Base-by-base conservation (phyloP, 768 basidiomycete genomes). In the Erythrobasidium yunnanense region DNA sequence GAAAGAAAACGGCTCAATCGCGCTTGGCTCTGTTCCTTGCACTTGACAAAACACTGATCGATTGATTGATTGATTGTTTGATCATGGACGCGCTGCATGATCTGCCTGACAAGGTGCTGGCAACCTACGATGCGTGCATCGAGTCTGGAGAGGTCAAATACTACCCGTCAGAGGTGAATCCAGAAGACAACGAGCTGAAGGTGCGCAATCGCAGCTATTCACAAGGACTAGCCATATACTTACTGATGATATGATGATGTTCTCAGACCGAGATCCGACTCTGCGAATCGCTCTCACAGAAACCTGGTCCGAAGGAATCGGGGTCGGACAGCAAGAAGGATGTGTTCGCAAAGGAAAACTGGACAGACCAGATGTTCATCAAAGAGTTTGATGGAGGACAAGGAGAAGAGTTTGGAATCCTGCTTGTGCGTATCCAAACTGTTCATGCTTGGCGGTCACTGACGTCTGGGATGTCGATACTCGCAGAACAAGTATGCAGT, bases 401-500 rank as follows among this genome's bases (percentile, higher is more conserved):
- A 15, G 60, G 60, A 47, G 60, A 63, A 32, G 7, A 18, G n/a
- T 63, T 50, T 32, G 60, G 60, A 5, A 20, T 63, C 3, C 32
- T 63, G 33, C 49, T 63, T 4, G 60, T 63, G 47, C 49, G 60
- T 33, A 4, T 6, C n/a, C 6, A 11, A 17, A 15, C 15, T 55
- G 54, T 23, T 11, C 54, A 22, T 17, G 52, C 52, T 13, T 13
- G 8, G 23, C 53, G 5, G n/a, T 30, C 8, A 4, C 29, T 30
- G 25, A 30, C 53, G 4, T 8, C 53, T 6, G 7, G 23, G 20
- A n/a, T 30, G 4, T 30, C 33, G 20, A 55, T 30, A 32, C 20
- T 30, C 7, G n/a, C 38, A 63, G 60, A 63, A 63, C 60, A 63
- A 63, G 47, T 63, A 30, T 27, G 60, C 60, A 15, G 60, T 63